Base-by-base conservation (phyloP, 2,329 filamentous ascomycete species). In the Diplodia sapinea region DNA sequence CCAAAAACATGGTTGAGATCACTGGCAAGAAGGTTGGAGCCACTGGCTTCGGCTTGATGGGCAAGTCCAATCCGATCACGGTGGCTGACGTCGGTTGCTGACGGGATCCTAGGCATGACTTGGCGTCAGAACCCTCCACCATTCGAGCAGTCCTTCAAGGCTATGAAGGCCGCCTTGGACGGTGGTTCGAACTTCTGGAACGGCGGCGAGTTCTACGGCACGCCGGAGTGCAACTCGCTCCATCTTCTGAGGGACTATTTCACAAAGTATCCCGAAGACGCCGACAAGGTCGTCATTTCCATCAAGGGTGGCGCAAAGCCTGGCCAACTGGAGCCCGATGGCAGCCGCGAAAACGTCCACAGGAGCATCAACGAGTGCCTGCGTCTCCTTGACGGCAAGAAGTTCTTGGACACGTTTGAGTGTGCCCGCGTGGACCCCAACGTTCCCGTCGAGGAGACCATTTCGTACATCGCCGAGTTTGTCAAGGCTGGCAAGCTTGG, bases 221-320 rank as follows among this genome's bases (percentile, higher is more conserved):
- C 78, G 0, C 77, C 80, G 1, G 77, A 82, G 40, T 75, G 75
- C 69, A 85, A 84, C 72, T 81, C 78, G 12, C 76, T 85, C 0
- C 80, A 83, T 38, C 74, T 86, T 7, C 77, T 86, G 29, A 79
- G 80, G 26, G 80, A 79, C 61, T 86, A 86, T 73, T 86, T 86
- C 71, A 78, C 78, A 31, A 80, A 82, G 70, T 82, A 85, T 69
- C 84, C 84, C 6, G 79, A 79, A 43, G 83, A 86, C 70, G 82
- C 81, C 0, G 73, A 79, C 36, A 83, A 84, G 70, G 79, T 85
- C n/a, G 79, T 83, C 11, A 70, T 86, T 20, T 81, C 77, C n/a
- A 82, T 86, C 76, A 85, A 85, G 71, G 82, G 83, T 11, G 82
- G 81, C 4, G 43, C 77, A 26, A 72, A 77, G 67, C 73, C 72